These are phyloP conservation scores for Leccinum sublutescens DNA, from an alignment of 768 basidiomycete species.

Conservation along the genomic window DNA sequence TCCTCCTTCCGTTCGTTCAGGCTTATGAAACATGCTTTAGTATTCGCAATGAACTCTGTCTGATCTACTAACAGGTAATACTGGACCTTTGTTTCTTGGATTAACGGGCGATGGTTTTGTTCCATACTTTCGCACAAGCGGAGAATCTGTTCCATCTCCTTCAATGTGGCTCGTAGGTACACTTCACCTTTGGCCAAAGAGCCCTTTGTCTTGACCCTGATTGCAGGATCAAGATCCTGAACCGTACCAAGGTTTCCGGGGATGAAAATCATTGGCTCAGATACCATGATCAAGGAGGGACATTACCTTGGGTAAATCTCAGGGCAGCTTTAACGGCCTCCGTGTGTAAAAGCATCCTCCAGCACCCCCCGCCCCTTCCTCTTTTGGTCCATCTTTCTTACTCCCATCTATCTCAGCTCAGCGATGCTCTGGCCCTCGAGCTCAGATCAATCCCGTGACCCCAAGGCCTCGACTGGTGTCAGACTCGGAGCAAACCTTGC, in stretches of 20 bases:
- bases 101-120: background rate
- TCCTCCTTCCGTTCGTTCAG: background rate
- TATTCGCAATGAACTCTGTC: background rate
- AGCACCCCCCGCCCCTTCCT: too few relatives aligned
- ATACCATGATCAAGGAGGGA: too few relatives aligned
- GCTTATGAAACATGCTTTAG: background rate
- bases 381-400: too few relatives aligned
- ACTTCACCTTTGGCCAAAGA: conserved; percentile 2
- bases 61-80: background rate
- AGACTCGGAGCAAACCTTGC: too few relatives aligned
- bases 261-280: background rate
- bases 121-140: background rate
- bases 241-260: conserved; percentile 1
- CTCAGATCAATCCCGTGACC: too few relatives aligned
- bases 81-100: background rate
- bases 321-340: too few relatives aligned
- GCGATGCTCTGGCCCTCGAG: too few relatives aligned
- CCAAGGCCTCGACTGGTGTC: too few relatives aligned
- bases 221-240: background rate
- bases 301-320: too few relatives aligned
- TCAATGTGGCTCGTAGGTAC: conserved; percentile 9
- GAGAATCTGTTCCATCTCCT: conserved; percentile 9
- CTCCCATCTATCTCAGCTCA: too few relatives aligned
- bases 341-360: too few relatives aligned
- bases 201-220: background rate